These are phyloP conservation scores for Lichtheimia hyalospora DNA, from an alignment of 371 early-diverging fungal species.

Conservation along the genomic window DNA sequence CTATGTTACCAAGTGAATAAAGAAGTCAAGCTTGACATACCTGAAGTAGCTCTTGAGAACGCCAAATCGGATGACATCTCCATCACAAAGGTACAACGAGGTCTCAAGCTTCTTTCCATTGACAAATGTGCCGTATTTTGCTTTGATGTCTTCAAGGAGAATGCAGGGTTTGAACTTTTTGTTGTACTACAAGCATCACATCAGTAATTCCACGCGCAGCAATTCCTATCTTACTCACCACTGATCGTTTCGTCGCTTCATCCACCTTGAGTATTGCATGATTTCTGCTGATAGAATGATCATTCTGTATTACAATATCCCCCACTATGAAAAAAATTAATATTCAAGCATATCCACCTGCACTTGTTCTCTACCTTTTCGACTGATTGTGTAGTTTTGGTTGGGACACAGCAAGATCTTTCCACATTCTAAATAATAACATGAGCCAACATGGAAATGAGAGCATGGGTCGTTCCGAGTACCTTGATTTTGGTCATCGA, in stretches of 20 bases:
- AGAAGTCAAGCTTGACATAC: background rate
- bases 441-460: no score
- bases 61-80: conserved; percentile 3
- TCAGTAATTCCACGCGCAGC: background rate
- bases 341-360: background rate
- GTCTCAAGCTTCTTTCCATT: background rate
- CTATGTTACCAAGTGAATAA: background rate
- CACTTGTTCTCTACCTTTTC: background rate
- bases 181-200: conserved; percentile 1
- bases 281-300: conserved; percentile 6
- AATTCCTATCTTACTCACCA: background rate
- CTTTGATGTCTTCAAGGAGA: background rate
- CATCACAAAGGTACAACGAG: background rate
- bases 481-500: no score
- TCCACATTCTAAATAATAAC: no score
- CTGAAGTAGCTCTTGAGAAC: background rate
- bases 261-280: conserved; percentile 4
- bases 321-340: background rate
- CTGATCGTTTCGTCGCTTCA: background rate
- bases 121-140: conserved; percentile 7
- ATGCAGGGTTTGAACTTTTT: background rate
- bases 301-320: background rate
- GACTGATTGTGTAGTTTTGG: conserved; percentile 1
- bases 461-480: no score
- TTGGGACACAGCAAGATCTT: conserved; percentile 2